phyloP scores from a whole-genome alignment of 2,329 filamentous ascomycete species.

The Aspergillus fischeri region DNA sequence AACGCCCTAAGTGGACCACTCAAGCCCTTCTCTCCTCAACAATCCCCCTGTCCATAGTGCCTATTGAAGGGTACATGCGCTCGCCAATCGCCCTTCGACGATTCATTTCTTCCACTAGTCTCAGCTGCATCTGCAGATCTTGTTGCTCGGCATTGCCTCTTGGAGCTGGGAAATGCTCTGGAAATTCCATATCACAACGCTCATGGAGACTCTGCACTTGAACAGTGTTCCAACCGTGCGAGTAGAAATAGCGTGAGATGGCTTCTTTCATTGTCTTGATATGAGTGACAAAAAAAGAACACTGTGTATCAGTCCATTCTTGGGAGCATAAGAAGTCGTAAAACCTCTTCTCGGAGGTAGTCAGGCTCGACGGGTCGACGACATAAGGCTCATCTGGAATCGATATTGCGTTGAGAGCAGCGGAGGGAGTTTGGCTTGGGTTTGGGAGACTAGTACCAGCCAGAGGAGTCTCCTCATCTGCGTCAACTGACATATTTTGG shows the following conservation, averaged over 20 bases:
- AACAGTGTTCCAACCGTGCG: not conserved
- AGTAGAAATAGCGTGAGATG: not conserved
- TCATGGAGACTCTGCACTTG: not conserved
- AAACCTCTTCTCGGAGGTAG: no score
- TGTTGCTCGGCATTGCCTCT: not conserved
- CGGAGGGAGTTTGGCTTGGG: no score
- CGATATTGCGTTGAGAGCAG: no score
- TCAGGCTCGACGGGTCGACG: no score
- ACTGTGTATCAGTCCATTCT: not conserved
- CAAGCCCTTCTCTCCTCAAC: no score
- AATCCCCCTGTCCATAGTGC: no score
- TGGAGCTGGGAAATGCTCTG: not conserved
- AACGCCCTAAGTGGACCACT: no score
- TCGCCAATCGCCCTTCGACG: not conserved
- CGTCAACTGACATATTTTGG: no score
- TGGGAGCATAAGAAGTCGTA: not conserved
- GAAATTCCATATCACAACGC: not conserved
- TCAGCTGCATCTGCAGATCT: constrained; percentile 1
- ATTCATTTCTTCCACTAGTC: constrained; percentile 1
- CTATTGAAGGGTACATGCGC: not conserved
- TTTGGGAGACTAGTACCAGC: no score
- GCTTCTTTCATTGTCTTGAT: not conserved
- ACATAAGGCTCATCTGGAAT: no score
- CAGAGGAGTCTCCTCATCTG: no score
- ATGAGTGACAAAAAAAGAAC: not conserved